Percentiles rank a stretch among this genome's conserved stretches.
Conservation (phyloP, 106 monocot species). For the Posidonia australis region DNA sequence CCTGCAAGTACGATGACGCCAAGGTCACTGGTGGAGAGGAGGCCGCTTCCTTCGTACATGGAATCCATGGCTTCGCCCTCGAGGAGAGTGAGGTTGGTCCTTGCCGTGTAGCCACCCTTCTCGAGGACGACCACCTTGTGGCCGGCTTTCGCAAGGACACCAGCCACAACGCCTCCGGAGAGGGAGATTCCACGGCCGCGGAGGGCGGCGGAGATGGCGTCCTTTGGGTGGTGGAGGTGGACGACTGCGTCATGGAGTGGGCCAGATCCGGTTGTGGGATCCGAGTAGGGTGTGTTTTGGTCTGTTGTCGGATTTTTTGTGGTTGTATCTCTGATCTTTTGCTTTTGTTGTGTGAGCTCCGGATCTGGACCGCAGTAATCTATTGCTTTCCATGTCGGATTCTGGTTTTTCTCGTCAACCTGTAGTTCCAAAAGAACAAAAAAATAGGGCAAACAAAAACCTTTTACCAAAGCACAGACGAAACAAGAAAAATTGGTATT, state of each 20-base stretch:
- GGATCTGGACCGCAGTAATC: slow-evolving; percentile 20
- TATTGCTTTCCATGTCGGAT: slow-evolving; percentile 16
- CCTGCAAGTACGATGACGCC: slow-evolving; percentile 5
- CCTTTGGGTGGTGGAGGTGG: too few relatives aligned
- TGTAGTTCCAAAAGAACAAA: background rate
- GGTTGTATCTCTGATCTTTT: too few relatives aligned
- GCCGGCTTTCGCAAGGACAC: slow-evolving; percentile 5
- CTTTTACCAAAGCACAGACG: too few relatives aligned
- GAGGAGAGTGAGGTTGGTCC: slow-evolving; percentile 6
- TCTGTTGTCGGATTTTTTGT: too few relatives aligned
- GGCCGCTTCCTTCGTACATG: slow-evolving; percentile 10
- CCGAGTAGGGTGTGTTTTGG: too few relatives aligned
- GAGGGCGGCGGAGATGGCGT: too few relatives aligned
- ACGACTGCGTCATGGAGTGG: too few relatives aligned
- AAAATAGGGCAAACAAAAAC: too few relatives aligned
- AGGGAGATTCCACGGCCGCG: too few relatives aligned
- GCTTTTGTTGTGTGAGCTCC: too few relatives aligned
- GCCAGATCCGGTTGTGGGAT: too few relatives aligned
- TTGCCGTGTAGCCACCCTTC: slow-evolving; percentile 5
- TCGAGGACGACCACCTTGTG: slow-evolving; percentile 15
- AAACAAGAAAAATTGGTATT: too few relatives aligned
- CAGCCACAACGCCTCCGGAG: slow-evolving; percentile 8
- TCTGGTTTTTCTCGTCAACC: slow-evolving; percentile 18
- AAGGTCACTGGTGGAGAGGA: slow-evolving; percentile 1
- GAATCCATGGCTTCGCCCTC: slow-evolving; percentile 1